phyloP scores from a whole-genome alignment of 768 basidiomycete genomes.

The Cyathus striatus region DNA sequence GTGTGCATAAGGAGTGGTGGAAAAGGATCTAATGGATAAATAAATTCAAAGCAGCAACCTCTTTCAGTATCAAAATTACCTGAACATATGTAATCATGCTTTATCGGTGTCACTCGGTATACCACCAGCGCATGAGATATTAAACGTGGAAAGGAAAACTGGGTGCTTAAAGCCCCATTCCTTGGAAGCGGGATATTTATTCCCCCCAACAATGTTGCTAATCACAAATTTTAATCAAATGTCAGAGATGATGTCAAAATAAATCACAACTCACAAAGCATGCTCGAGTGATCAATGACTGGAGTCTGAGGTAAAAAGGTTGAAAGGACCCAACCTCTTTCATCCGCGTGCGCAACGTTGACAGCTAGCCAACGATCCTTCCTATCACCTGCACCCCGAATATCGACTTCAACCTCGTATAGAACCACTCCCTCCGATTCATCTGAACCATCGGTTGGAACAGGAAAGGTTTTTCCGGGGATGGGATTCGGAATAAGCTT shows the following conservation, averaged over 20 bases:
- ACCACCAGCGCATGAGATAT: conserved; percentile 59
- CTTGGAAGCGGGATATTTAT: conserved; percentile 27
- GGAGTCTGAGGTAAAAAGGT: conserved; percentile 35
- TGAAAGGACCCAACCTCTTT: conserved; percentile 58
- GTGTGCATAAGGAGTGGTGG: conserved; percentile 64
- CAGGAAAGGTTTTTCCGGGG: conserved; percentile 52
- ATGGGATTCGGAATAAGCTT: conserved; percentile 62
- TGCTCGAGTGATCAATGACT: conserved; percentile 25
- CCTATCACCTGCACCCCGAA: conserved; percentile 4
- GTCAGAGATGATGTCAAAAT: conserved; percentile 1
- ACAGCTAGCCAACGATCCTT: conserved; percentile 45
- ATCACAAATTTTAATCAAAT: conserved; percentile 7
- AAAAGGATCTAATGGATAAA: conserved; percentile 42
- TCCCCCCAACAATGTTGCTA: conserved; percentile 36
- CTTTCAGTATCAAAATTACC: too few species aligned
- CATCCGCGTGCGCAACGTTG: conserved; percentile 41
- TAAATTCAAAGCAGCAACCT: background rate
- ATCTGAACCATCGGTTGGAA: conserved; percentile 62
- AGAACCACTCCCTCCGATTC: conserved; percentile 72
- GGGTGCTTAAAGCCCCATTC: conserved; percentile 29
- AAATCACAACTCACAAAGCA: conserved; percentile 37
- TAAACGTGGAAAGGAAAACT: conserved; percentile 49
- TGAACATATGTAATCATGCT: conserved; percentile 11
- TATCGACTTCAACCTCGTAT: conserved; percentile 54
- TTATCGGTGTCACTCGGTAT: conserved; percentile 51